A percentile compares a stretch with the other conserved stretches of the same genome.
phyloP scores from a whole-genome alignment of 768 basidiomycete species.

The Botryobasidium botryosum region DNA sequence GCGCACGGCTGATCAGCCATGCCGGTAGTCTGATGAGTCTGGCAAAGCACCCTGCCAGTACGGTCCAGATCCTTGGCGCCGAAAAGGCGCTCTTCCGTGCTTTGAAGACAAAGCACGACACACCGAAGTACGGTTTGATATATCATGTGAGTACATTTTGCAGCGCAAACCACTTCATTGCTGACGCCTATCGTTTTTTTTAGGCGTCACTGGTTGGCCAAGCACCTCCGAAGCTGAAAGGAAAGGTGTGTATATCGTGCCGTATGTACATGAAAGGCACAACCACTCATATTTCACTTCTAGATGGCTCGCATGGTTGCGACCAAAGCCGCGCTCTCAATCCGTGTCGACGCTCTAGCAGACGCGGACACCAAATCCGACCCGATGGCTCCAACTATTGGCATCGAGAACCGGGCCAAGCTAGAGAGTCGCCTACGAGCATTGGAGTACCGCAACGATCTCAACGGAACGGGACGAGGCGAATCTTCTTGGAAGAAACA shows the following conservation, averaged over 20 bases:
- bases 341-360: conserved; percentile 93
- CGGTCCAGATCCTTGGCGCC: conserved; percentile 59
- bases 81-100: conserved; percentile 66
- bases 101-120: conserved; percentile 77
- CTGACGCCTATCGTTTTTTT: conserved; percentile 7
- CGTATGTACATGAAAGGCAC: conserved; percentile 7
- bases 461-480: conserved; percentile 48
- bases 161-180: neutral
- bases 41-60: conserved; percentile 64
- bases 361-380: conserved; percentile 85
- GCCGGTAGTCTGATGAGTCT: conserved; percentile 53
- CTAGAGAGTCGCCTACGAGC: conserved; percentile 86
- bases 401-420: conserved; percentile 85
- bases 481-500: conserved; percentile 42
- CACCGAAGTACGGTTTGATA: conserved; percentile 98
- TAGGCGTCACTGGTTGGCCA: conserved; percentile 92
- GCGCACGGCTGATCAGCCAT: conserved; percentile 57
- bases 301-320: conserved; percentile 99
- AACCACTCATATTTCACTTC: neutral
- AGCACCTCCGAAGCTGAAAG: conserved; percentile 94
- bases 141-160: conserved; percentile 57
- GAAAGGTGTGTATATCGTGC: conserved; percentile 41
- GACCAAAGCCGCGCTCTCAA: conserved; percentile 91
- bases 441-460: conserved; percentile 69
- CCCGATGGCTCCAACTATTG: conserved; percentile 64